A percentile compares a stretch with the other conserved stretches of the same genome.
Conservation (phyloP, 169 alveolate species). For the Plasmodium adleri region DNA sequence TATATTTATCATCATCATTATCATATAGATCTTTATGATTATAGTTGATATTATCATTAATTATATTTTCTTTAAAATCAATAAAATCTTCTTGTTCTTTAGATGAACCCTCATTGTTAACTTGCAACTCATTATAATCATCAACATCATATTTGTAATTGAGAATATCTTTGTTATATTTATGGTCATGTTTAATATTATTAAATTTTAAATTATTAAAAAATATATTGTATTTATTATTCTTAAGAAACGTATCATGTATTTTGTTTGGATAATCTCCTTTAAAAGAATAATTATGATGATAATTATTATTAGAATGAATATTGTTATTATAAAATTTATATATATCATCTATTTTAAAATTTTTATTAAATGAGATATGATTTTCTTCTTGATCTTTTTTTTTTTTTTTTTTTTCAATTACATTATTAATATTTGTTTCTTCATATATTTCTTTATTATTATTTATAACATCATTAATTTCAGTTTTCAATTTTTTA, state of each 20-base stretch:
- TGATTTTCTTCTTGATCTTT: not conserved
- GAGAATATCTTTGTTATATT: not conserved
- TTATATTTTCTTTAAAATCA: not conserved
- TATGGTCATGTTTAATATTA: not conserved
- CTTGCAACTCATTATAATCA: not conserved
- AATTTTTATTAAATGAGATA: not conserved
- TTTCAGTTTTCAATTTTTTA: not conserved
- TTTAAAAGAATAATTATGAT: not conserved
- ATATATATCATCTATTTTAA: not conserved
- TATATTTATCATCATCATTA: not conserved
- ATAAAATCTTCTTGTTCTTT: not conserved
- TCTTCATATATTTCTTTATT: not conserved
- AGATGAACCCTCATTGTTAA: not conserved
- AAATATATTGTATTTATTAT: too few relatives aligned
- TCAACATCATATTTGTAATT: not conserved
- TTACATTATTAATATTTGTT: not conserved
- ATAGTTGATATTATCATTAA: not conserved
- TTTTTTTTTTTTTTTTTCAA: not conserved
- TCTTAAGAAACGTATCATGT: too few relatives aligned
- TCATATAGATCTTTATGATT: not conserved
- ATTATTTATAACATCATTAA: not conserved
- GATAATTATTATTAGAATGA: not conserved
- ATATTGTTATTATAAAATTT: not conserved
- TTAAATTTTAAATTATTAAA: not conserved
- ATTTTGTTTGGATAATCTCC: too few relatives aligned